Evolutionary conservation across 805 yeast species (phyloP), one percentile per base, ranked within the genome.

Genomic region (Phaffomyces antillensis): DNA sequence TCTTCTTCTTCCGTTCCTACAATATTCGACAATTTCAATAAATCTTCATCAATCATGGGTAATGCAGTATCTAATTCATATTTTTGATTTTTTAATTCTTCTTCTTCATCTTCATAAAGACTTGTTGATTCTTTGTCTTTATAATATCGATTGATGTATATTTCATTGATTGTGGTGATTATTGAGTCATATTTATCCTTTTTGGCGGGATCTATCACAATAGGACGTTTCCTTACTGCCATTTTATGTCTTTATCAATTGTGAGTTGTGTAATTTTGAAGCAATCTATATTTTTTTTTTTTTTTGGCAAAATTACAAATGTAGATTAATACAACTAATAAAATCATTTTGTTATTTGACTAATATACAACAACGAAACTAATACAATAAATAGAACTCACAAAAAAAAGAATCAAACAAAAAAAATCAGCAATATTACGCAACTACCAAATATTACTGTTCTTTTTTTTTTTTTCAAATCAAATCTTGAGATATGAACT

Each of bases 401-500:
- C 18, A 8, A 10, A 13, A n/a, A 32, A 16, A 16, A 18, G 3
- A 31, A 5, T 31, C 20, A 20, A 39, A 31, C 6, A 33, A 39
- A 32, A 15, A 23, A 23, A 28, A 24, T 36, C 31, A 17, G 4
- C 5, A 34, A 37, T 2, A 44, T 25, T 9, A 25, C 6, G 6
- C 26, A 25, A 25, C n/a, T n/a, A n/a, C n/a, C n/a, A n/a, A n/a
- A n/a, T n/a, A n/a, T n/a, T n/a, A n/a, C n/a, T 20, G 5, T 20
- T 5, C 3, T 4, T 20, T 4, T 20, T 20, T 4, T 20, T 20
- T 4, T 3, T 20, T 6, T 6, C 51, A 62, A 16, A 66, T 57
- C 32, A 63, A 50, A 44, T 66, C 66, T 43, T 63, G 65, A 26
- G 62, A 64, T 15, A 67, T 62, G 50, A 71, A 70, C 18, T 61